Evolutionary conservation across 2,329 filamentous ascomycete genomes (phyloP).

Genomic region (Arthrobotrys sphaeroides): DNA sequence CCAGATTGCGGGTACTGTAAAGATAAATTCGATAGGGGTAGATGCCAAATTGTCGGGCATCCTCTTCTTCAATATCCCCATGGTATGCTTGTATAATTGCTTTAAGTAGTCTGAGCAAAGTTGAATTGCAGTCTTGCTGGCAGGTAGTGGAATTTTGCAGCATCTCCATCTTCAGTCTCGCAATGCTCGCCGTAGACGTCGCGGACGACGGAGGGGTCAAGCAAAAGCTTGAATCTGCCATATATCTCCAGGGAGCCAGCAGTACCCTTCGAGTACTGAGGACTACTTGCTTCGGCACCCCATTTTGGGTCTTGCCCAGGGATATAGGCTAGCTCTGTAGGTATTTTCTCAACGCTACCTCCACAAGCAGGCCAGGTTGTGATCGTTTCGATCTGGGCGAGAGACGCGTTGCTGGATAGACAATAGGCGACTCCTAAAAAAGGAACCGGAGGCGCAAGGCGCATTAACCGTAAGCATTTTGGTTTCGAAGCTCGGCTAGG

Average conservation of each 20-base stretch:
- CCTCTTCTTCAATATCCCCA: slow-evolving; percentile 16
- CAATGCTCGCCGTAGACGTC: not conserved
- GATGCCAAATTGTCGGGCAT: slow-evolving; percentile 24
- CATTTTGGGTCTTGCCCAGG: slow-evolving; percentile 9
- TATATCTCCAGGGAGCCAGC: slow-evolving; percentile 6
- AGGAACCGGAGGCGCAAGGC: too few relatives aligned
- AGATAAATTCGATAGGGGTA: slow-evolving; percentile 37
- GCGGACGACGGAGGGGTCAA: not conserved
- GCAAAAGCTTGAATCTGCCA: slow-evolving; percentile 28
- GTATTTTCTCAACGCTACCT: slow-evolving; percentile 19
- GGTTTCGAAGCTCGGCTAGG: too few relatives aligned
- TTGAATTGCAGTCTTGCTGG: slow-evolving; percentile 14
- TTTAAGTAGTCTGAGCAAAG: slow-evolving; percentile 20
- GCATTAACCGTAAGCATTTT: too few relatives aligned
- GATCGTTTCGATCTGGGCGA: slow-evolving; percentile 23
- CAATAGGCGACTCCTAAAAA: slow-evolving; percentile 29
- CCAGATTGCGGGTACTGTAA: slow-evolving; percentile 41
- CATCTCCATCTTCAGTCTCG: not conserved
- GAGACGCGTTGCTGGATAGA: not conserved
- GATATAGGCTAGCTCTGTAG: slow-evolving; percentile 23
- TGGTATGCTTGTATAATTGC: slow-evolving; percentile 12
- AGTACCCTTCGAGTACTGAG: not conserved
- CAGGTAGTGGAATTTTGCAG: slow-evolving; percentile 9
- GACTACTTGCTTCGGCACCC: slow-evolving; percentile 19
- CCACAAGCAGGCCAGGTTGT: slow-evolving; percentile 24